phyloP scores from a whole-genome alignment of 2,329 filamentous ascomycete genomes.

The Trichoderma arundinaceum region DNA sequence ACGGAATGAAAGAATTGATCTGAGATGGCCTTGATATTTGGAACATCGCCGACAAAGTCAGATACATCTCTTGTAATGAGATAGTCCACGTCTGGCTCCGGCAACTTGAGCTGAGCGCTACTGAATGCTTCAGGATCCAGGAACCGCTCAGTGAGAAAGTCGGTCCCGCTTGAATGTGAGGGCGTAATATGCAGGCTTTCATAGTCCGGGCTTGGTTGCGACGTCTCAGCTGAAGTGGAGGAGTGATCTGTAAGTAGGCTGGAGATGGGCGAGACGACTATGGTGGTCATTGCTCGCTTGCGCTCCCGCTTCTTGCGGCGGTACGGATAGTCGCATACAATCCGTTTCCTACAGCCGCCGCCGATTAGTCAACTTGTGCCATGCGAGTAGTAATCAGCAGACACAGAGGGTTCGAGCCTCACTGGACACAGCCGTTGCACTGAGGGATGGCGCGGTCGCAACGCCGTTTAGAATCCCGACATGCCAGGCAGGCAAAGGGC shows the following conservation, averaged over 20 bases:
- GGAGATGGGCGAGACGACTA: slow-evolving; percentile 1
- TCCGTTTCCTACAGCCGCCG: slow-evolving; percentile 16
- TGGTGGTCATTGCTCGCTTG: neutral
- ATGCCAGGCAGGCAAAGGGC: slow-evolving; percentile 22
- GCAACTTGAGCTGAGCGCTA: slow-evolving; percentile 26
- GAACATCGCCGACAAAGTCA: slow-evolving; percentile 23
- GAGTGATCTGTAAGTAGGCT: neutral
- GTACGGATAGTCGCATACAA: slow-evolving; percentile 31
- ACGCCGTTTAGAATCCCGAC: slow-evolving; percentile 29
- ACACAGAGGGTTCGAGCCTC: neutral
- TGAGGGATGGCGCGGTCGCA: slow-evolving; percentile 30
- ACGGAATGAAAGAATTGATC: slow-evolving; percentile 22
- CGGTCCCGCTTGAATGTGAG: slow-evolving; percentile 5
- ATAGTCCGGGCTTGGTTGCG: slow-evolving; percentile 2
- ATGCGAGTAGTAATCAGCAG: neutral
- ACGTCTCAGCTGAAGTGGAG: neutral
- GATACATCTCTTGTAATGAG: slow-evolving; percentile 18
- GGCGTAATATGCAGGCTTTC: neutral
- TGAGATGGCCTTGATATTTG: slow-evolving; percentile 15
- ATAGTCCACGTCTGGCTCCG: slow-evolving; percentile 13
- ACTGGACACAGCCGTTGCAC: slow-evolving; percentile 32
- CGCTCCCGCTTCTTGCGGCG: slow-evolving; percentile 30
- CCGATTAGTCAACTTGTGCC: neutral
- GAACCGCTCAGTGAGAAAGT: slow-evolving; percentile 29
- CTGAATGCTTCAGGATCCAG: slow-evolving; percentile 28